These are phyloP conservation scores for Macrophomina pseudophaseolina DNA, from an alignment of 2,329 filamentous ascomycete genomes.

Conservation along the genomic window DNA sequence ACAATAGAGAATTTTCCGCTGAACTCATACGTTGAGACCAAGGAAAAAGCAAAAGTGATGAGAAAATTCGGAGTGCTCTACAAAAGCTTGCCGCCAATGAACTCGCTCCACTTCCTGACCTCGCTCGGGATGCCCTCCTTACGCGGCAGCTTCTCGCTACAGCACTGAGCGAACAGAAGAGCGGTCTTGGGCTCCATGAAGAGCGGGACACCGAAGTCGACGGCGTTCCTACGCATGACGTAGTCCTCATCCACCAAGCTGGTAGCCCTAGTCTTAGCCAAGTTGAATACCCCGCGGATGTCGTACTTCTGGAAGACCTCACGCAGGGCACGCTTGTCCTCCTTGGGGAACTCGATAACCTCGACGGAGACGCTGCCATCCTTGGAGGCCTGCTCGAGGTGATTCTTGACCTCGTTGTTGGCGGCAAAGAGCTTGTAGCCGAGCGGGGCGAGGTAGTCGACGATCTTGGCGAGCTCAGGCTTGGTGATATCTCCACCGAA, in stretches of 20 bases:
- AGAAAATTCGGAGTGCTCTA: neutral
- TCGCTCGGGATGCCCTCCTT: constrained; percentile 86
- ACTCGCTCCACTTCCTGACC: constrained; percentile 93
- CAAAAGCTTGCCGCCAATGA: constrained; percentile 65
- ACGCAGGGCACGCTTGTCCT: constrained; percentile 91
- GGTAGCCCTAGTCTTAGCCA: constrained; percentile 82
- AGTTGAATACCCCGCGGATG: constrained; percentile 94
- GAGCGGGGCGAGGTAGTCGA: constrained; percentile 84
- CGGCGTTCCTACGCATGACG: constrained; percentile 96
- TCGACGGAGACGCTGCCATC: constrained; percentile 71
- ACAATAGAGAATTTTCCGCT: neutral
- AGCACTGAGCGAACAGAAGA: constrained; percentile 92
- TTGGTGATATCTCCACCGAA: constrained; percentile 83
- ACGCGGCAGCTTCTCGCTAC: constrained; percentile 93
- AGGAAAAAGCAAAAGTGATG: neutral
- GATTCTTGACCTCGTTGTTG: constrained; percentile 77
- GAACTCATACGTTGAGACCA: neutral
- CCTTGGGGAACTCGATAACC: constrained; percentile 94
- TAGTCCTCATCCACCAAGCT: constrained; percentile 92
- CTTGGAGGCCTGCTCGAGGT: constrained; percentile 75
- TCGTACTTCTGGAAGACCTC: constrained; percentile 98
- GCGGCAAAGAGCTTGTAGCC: constrained; percentile 95
- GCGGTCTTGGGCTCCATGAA: constrained; percentile 99
- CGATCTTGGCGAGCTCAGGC: constrained; percentile 75
- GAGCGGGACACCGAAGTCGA: constrained; percentile 95